Evolutionary conservation across 345 rosid species (phyloP).

Genomic region (Raphanus sativus): DNA sequence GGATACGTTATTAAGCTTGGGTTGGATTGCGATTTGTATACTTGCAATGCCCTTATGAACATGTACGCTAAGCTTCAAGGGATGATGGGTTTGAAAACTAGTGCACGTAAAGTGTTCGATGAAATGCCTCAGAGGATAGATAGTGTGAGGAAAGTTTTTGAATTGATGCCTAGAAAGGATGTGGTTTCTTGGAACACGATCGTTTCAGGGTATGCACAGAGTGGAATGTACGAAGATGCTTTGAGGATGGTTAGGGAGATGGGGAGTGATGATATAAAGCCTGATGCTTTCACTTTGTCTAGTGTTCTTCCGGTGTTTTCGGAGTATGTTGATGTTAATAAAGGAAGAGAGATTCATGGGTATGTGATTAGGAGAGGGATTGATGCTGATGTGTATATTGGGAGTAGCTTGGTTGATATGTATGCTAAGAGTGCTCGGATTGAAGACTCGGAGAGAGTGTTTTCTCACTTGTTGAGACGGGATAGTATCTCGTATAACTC

Average conservation of each 20-base stretch:
- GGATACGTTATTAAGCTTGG: slow-evolving; percentile 67
- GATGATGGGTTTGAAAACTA: slow-evolving; percentile 15
- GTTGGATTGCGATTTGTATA: slow-evolving; percentile 60
- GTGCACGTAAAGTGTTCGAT: slow-evolving; percentile 40
- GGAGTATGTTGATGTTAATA: slow-evolving; percentile 51
- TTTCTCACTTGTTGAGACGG: slow-evolving; percentile 43
- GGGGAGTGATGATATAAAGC: slow-evolving; percentile 54
- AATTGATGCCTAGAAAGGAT: slow-evolving; percentile 70
- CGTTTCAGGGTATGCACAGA: slow-evolving; percentile 64
- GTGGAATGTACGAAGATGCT: slow-evolving; percentile 67
- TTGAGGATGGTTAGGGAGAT: slow-evolving; percentile 66
- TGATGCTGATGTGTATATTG: slow-evolving; percentile 50
- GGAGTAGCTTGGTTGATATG: slow-evolving; percentile 80
- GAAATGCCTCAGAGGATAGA: slow-evolving; percentile 47
- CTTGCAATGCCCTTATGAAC: slow-evolving; percentile 81
- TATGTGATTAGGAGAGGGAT: slow-evolving; percentile 64
- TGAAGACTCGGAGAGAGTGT: slow-evolving; percentile 51
- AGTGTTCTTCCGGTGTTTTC: slow-evolving; percentile 76
- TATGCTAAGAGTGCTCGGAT: slow-evolving; percentile 69
- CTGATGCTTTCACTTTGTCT: slow-evolving; percentile 82
- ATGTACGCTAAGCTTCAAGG: slow-evolving; percentile 69
- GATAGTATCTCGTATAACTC: slow-evolving; percentile 84
- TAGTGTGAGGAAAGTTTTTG: slow-evolving; percentile 59
- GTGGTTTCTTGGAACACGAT: slow-evolving; percentile 85
- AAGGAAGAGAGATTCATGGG: slow-evolving; percentile 84